Evolutionary conservation across 2,329 filamentous ascomycete species (phyloP).

Genomic region (Annulohypoxylon truncatum): DNA sequence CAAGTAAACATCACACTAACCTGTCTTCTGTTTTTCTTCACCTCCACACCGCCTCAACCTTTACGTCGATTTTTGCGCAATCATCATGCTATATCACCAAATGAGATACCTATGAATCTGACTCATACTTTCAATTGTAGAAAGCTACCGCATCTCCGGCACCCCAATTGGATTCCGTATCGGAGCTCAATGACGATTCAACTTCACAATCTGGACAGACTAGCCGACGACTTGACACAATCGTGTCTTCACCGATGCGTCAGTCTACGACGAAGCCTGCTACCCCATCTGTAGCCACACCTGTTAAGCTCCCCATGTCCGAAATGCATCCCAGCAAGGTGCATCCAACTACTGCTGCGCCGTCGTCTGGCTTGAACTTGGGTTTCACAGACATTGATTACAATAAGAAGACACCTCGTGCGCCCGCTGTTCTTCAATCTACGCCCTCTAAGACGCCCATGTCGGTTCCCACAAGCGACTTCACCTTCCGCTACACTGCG

Average conservation of each 20-base stretch:
- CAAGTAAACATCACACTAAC: slow-evolving; percentile 43
- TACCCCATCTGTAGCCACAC: slow-evolving; percentile 73
- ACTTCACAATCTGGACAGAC: slow-evolving; percentile 37
- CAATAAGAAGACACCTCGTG: slow-evolving; percentile 58
- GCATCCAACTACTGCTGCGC: slow-evolving; percentile 78
- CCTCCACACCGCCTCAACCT: slow-evolving; percentile 21
- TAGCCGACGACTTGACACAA: slow-evolving; percentile 47
- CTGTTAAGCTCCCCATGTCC: slow-evolving; percentile 75
- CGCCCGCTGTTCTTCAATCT: slow-evolving; percentile 60
- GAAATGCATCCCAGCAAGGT: slow-evolving; percentile 94
- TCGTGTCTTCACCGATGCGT: slow-evolving; percentile 52
- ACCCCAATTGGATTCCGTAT: slow-evolving; percentile 55
- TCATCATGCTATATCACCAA: neutral
- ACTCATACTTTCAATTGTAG: slow-evolving; percentile 26
- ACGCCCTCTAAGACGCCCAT: slow-evolving; percentile 72
- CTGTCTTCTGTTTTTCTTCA: neutral
- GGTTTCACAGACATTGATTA: slow-evolving; percentile 82
- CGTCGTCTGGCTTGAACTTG: slow-evolving; percentile 82
- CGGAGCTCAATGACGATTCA: slow-evolving; percentile 52
- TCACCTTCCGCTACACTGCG: slow-evolving; percentile 72
- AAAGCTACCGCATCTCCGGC: slow-evolving; percentile 44
- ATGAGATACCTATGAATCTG: slow-evolving; percentile 10
- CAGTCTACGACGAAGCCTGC: slow-evolving; percentile 43
- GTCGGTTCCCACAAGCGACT: slow-evolving; percentile 67
- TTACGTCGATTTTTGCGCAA: slow-evolving; percentile 13